Conservation (phyloP, 73 alveolate genomes). For the Tetrahymena thermophila region DNA sequence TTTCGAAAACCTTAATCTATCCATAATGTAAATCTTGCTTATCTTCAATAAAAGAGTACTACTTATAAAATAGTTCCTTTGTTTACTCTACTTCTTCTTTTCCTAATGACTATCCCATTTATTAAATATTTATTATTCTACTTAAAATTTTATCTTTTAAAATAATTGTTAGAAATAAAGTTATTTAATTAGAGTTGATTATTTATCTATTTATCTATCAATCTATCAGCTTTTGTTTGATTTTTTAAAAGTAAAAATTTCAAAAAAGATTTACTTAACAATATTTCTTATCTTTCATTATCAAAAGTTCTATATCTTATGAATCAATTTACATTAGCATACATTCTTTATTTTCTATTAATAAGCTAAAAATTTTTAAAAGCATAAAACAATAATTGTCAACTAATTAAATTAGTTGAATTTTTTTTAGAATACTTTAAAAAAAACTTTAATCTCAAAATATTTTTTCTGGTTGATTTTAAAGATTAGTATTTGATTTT, state of each 20-base stretch:
- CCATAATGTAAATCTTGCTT: neutral
- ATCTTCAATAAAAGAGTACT: neutral
- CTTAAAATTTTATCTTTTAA: neutral
- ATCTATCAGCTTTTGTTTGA: neutral
- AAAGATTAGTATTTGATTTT: no score
- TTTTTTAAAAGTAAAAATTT: neutral
- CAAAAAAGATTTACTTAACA: neutral
- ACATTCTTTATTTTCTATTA: neutral
- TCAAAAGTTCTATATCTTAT: neutral
- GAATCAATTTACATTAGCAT: neutral
- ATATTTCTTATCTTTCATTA: neutral
- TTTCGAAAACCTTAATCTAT: neutral
- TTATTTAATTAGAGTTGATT: neutral
- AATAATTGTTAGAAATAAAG: neutral
- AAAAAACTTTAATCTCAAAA: no score
- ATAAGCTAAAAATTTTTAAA: no score
- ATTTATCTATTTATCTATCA: neutral
- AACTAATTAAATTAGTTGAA: neutral
- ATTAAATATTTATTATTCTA: neutral
- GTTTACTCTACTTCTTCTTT: neutral
- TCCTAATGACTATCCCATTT: neutral
- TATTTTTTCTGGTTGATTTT: no score
- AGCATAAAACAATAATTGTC: neutral
- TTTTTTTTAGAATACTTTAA: no score
- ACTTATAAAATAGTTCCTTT: neutral